Base-by-base conservation (phyloP, 306 rosid species). In the Cicer arietinum region DNA sequence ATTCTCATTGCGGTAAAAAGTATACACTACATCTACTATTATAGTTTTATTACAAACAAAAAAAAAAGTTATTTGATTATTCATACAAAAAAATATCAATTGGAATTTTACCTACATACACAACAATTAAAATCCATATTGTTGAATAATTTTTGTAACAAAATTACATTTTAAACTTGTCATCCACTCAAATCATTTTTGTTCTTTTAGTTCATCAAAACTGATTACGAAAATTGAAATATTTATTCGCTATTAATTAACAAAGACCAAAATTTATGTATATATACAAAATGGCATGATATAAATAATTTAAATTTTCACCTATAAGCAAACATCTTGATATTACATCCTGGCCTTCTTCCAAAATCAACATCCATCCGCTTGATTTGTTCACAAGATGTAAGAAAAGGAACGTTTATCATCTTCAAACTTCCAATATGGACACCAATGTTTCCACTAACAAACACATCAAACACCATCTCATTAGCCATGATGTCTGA, bases 291-390 rank as follows among this genome's bases (percentile, higher is more conserved):
- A 48, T 11, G 18, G 16, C 6, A 37, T 52, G 0, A 46, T 8
- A 56, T 37, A 70, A 46, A 56, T 2, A 50, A 9, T 1, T 40
- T 5, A 25, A 3, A 40, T 3, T 12, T 68, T 53, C 73, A 80
- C 86, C 80, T 76, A 7, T 2, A 6, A 60, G 61, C 48, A 51
- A 79, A 74, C 79, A 87, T 74, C 61, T 43, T 64, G 18, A 80
- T 77, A 42, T 70, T 57, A 30, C 91, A 89, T 39, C 3, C 54
- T 20, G 87, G 86, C 47, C 39, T 80, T 22, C 68, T 62, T 57
- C 84, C 89, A 2, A 39, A 65, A 71, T 78, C 86, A n/a, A 87
- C 78, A 50, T 84, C 87, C 42, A 1, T 42, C 30, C n/a, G 60
- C 43, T 75, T 80, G 71, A 80, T 79, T 52, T 61, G 69, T 66